phyloP scores from a whole-genome alignment of 164 flowering plant species.

The Akebia trifoliata region DNA sequence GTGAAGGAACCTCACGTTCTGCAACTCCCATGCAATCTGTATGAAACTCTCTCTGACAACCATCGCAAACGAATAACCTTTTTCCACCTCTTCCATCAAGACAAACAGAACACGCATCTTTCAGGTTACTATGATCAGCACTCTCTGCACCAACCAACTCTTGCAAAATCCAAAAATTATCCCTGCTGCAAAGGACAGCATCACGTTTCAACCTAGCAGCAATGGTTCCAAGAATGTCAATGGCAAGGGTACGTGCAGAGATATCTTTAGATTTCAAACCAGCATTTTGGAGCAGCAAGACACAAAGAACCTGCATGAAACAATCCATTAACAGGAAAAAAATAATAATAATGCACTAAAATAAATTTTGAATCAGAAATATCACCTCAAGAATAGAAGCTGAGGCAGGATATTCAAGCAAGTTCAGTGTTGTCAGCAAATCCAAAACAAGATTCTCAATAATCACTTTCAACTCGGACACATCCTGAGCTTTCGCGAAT shows the following conservation, averaged over 20 bases:
- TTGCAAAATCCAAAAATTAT: conserved; percentile 68
- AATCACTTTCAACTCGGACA: conserved; percentile 67
- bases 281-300: conserved; percentile 90
- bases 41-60: conserved; percentile 78
- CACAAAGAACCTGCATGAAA: conserved; percentile 86
- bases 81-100: conserved; percentile 49
- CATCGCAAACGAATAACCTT: conserved; percentile 47
- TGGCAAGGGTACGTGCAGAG: conserved; percentile 77
- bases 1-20: conserved; percentile 45
- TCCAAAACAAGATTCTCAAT: conserved; percentile 88
- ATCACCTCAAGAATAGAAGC: conserved; percentile 80
- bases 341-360: conserved; percentile 1
- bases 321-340: conserved; percentile 18
- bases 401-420: conserved; percentile 96
- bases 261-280: conserved; percentile 90
- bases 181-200: conserved; percentile 50
- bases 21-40: conserved; percentile 70
- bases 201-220: conserved; percentile 92
- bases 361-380: background rate
- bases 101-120: conserved; percentile 69
- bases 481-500: conserved; percentile 69
- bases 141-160: conserved; percentile 40
- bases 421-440: conserved; percentile 70
- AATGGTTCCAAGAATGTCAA: conserved; percentile 89
- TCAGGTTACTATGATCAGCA: conserved; percentile 27